Evolutionary conservation across 1,284 basidiomycete genomes (phyloP), one percentile per base, ranked within the genome.

Genomic region (Trametes hirsuta): DNA sequence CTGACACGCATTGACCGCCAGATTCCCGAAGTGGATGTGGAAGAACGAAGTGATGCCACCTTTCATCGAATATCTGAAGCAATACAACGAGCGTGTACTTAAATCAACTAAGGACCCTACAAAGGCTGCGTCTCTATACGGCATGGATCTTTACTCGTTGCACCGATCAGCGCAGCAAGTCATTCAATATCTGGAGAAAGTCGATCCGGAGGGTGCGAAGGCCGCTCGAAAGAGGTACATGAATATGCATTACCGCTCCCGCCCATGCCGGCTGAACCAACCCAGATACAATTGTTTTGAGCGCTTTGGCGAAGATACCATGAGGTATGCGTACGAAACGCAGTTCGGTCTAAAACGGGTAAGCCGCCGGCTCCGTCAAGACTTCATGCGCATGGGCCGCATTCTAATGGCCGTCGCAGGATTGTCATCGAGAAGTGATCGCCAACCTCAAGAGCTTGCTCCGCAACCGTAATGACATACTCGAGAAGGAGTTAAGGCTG

Each of bases 21-120:
- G 70, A 25, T 73, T 71, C 54, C 71, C 69, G 11, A 72, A 69
- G 41, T 74, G 71, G 72, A 71, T 72, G 70, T 72, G 70, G 71
- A 71, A 70, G 62, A 74, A 74, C 53, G 68, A 71, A 53, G 66
- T 69, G 48, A 71, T 72, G 66, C 68, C 68, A 2, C 46, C 64
- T 2, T 72, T 72, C 59, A 61, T 72, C 24, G 64, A 67, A 30
- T 70, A 61, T 42, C 58, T 71, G 37, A 62, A 61, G 39, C 50
- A 62, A 4, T 58, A 69, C 61, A 71, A 73, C 55, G 64, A 66
- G 14, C 48, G 53, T 1, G 55, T 71, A 45, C 42, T 65, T 37
- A 47, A 59, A 21, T 46, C 59, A 34, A 66, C 58, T 3, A 53
- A 53, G 14, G 63, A 71, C 49, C 54, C 54, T 18, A 66, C 63